Base-by-base conservation (phyloP, 306 rosid genomes). In the Trifolium fragiferum region DNA sequence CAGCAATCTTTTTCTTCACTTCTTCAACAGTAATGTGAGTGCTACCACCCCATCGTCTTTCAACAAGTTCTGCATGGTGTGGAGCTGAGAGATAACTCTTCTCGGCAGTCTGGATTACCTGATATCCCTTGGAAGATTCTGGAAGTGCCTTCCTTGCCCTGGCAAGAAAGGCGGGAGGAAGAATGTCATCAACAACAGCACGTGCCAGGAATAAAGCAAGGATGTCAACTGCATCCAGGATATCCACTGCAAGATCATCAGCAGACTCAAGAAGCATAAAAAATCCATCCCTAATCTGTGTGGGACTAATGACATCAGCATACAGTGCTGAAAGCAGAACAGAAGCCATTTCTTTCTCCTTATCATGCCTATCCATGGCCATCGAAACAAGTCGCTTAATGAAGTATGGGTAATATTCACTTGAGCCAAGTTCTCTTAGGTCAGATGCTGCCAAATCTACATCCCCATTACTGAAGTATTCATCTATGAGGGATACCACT, bases 331-430 rank as follows among this genome's bases (percentile, higher is more conserved):
- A 94, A 72, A 94, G 96, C 59, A 94, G 77, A 83, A 94, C 97
- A 6, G 99, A 94, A 47, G 99, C 96, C 99, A 91, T 94, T 82
- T 94, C 99, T 84, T 94, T 94, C 87, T 94, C 99, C 81, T 92
- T 94, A 76, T 94, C 99, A 76, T 92, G 97, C 76, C 96, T 88
- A 72, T 94, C 99, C 99, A 94, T 87, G 61, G 99, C 96, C 91
- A 90, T 73, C 72, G 99, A 94, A 60, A 94, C 86, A 53, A 94
- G 97, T 18, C 99, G 89, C 85, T 94, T 94, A 19, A 94, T 85
- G 47, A 94, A 88, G 90, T 94, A 94, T 33, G 99, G 91, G 82
- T 81, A 93, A 66, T 92, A 94, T 81, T 88, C 87, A 85, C 87
- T 90, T 8, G 97, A 89, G 79, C 99, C 96, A 25, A 90, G 90